Percentiles rank a stretch among this genome's conserved stretches.
Evolutionary conservation across 139 green algal species (phyloP).

Genomic region (Tetradesmus lagerheimii): DNA sequence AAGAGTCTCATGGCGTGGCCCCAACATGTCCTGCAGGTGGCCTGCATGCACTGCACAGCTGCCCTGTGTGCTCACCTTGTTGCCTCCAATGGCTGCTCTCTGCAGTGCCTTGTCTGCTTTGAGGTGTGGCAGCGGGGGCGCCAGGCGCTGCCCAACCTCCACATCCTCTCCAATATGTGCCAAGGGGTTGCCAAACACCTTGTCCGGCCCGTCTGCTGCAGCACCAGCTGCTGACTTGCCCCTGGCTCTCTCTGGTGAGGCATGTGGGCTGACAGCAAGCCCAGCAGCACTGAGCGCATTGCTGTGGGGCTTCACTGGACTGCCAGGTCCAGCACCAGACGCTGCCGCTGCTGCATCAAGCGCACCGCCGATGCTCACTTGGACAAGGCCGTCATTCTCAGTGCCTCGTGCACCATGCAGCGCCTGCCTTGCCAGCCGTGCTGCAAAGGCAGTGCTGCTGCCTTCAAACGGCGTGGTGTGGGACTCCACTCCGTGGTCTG

Average conservation of each 20-base stretch:
- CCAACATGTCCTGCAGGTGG: not conserved
- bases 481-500: conserved; percentile 24
- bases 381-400: conserved; percentile 21
- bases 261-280: not conserved
- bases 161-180: conserved; percentile 47
- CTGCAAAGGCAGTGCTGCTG: conserved; percentile 16
- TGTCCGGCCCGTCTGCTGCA: not conserved
- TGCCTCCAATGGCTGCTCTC: conserved; percentile 53
- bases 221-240: not conserved
- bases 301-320: not conserved
- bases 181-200: conserved; percentile 32
- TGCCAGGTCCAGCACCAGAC: not conserved
- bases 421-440: not conserved
- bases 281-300: not conserved
- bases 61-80: conserved; percentile 45
- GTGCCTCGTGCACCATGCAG: not conserved
- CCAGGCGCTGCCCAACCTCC: conserved; percentile 55
- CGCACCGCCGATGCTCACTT: not conserved
- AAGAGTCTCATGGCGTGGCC: not conserved
- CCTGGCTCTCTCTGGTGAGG: not conserved
- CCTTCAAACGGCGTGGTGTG: conserved; percentile 15
- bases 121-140: conserved; percentile 62
- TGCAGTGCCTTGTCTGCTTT: conserved; percentile 59
- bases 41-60: not conserved
- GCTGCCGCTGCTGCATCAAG: conserved; percentile 50